Percentiles rank a stretch among this genome's conserved stretches.
phyloP scores from a whole-genome alignment of 2,329 filamentous ascomycete genomes.

The Penicillium sp. region DNA sequence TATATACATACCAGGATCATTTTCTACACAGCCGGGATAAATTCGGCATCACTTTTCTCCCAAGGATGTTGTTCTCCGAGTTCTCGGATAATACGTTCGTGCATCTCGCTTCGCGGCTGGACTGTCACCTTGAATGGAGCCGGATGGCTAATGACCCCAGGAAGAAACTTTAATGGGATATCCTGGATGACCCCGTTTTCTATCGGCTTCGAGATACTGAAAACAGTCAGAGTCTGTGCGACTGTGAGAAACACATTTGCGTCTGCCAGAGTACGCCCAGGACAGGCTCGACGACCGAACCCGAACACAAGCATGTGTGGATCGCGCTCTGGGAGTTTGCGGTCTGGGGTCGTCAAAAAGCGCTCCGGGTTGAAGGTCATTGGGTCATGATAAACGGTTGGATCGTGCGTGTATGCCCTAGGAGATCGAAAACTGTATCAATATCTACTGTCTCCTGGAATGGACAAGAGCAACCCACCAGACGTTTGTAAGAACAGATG shows the following conservation, averaged over 20 bases:
- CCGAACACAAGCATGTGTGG: constrained; percentile 31
- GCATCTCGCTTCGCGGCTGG: constrained; percentile 33
- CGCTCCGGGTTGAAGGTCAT: constrained; percentile 46
- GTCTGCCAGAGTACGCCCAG: constrained; percentile 21
- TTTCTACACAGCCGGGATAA: background rate
- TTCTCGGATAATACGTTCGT: constrained; percentile 34
- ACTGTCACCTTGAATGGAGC: constrained; percentile 35
- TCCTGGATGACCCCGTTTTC: constrained; percentile 13
- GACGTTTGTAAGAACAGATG: constrained; percentile 35
- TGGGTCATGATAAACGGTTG: constrained; percentile 35
- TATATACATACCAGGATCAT: background rate
- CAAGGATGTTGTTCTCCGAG: constrained; percentile 40
- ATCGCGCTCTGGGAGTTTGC: constrained; percentile 37
- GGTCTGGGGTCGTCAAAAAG: constrained; percentile 31
- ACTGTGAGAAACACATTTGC: constrained; percentile 19
- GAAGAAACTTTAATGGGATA: constrained; percentile 9
- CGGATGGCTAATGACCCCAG: constrained; percentile 35
- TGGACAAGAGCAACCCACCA: constrained; percentile 29
- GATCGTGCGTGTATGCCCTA: constrained; percentile 44
- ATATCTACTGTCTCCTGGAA: background rate
- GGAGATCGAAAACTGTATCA: constrained; percentile 2
- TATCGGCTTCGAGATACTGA: constrained; percentile 19
- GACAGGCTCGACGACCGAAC: constrained; percentile 23
- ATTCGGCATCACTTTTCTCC: constrained; percentile 39
- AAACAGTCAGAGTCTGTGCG: constrained; percentile 17